Percentiles rank a stretch among this genome's conserved stretches.
Conservation (phyloP, 805 yeast genomes). For the Kuraishia borneana region DNA sequence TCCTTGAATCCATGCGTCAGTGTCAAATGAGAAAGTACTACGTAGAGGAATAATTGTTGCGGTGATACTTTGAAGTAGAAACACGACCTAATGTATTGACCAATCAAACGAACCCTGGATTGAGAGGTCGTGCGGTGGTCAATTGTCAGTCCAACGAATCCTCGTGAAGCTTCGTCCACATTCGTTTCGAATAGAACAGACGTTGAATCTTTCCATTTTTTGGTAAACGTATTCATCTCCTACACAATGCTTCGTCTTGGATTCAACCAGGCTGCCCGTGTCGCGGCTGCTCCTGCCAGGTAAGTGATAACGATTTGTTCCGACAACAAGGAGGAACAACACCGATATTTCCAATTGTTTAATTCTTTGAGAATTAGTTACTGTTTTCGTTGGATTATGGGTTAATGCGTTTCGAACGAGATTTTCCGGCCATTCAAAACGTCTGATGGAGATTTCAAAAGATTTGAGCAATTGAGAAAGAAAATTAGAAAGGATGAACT, state of each 20-base stretch:
- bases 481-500: no score
- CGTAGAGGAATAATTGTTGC: conserved; percentile 1
- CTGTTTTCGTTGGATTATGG: no score
- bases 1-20: conserved; percentile 21
- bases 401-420: no score
- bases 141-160: background rate
- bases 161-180: background rate
- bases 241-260: conserved; percentile 41
- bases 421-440: no score
- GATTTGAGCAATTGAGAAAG: no score
- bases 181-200: no score
- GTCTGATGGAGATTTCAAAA: no score
- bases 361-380: no score
- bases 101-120: background rate
- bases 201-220: no score
- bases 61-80: background rate
- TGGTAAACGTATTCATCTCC: no score
- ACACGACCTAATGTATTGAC: background rate
- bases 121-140: background rate
- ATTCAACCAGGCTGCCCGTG: conserved; percentile 39
- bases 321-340: background rate
- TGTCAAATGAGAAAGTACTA: conserved; percentile 26
- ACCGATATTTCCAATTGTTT: no score
- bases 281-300: conserved; percentile 31
- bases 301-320: no score